These are phyloP conservation scores for Encephalitozoon hellem DNA, from an alignment of 371 early-diverging fungal species.

Conservation along the genomic window DNA sequence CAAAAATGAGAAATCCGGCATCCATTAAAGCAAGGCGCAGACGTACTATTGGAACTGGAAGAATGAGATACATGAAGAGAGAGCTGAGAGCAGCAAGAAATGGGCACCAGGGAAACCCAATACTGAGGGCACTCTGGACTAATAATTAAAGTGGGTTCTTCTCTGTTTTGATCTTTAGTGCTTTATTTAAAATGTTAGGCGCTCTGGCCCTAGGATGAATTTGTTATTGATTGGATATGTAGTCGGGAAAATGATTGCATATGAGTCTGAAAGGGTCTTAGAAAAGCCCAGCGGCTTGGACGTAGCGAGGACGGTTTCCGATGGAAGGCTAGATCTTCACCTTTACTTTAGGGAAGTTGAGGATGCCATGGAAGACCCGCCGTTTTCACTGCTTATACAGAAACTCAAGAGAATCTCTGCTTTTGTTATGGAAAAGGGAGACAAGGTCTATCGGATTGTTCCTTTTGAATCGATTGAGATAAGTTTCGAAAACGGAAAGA, in stretches of 20 bases:
- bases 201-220: not conserved
- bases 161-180: not conserved
- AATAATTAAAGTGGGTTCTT: not conserved
- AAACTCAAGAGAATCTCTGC: not conserved
- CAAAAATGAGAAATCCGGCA: constrained; percentile 83
- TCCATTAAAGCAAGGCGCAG: constrained; percentile 86
- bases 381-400: not conserved
- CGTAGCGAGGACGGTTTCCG: not conserved
- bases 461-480: constrained; percentile 7
- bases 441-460: not conserved
- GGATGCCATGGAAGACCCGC: not conserved
- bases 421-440: not conserved
- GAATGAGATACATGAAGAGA: constrained; percentile 84
- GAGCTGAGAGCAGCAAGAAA: constrained; percentile 8
- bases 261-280: not conserved
- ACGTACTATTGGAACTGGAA: constrained; percentile 94
- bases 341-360: not conserved
- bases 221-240: not conserved
- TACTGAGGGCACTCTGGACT: constrained; percentile 27
- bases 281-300: not conserved
- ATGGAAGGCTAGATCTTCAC: not conserved
- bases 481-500: not conserved
- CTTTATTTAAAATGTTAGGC: not conserved
- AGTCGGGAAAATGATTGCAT: not conserved
- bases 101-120: constrained; percentile 35